Conservation (phyloP, 208 protist species). For the Leishmania aethiopica region DNA sequence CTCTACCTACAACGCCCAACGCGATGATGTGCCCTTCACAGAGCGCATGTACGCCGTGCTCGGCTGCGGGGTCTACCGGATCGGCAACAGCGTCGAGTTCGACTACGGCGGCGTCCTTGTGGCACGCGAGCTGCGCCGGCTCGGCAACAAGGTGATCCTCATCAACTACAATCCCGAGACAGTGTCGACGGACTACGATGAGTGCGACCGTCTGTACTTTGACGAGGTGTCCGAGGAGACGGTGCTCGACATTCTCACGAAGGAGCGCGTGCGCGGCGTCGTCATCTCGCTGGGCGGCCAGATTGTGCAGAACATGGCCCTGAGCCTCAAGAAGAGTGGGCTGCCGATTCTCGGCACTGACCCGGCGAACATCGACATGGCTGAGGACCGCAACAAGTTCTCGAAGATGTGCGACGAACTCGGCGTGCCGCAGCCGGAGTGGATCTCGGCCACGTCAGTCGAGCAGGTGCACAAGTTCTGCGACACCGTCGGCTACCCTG, state of each 20-base stretch:
- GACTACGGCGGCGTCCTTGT: slow-evolving; percentile 98
- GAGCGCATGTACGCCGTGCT: slow-evolving; percentile 93
- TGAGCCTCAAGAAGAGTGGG: slow-evolving; percentile 86
- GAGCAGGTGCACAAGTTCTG: slow-evolving; percentile 93
- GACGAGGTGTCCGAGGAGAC: slow-evolving; percentile 97
- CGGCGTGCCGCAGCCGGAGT: slow-evolving; percentile 96
- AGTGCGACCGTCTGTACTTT: slow-evolving; percentile 98
- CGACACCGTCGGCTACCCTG: slow-evolving; percentile 93
- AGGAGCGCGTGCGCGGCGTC: slow-evolving; percentile 91
- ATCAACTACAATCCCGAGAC: slow-evolving; percentile 99
- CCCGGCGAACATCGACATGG: slow-evolving; percentile 96
- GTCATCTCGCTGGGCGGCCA: slow-evolving; percentile 98
- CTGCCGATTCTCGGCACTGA: slow-evolving; percentile 97
- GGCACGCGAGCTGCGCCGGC: slow-evolving; percentile 91
- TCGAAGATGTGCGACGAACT: slow-evolving; percentile 93
- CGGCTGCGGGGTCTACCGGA: slow-evolving; percentile 98
- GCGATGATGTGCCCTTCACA: slow-evolving; percentile 85
- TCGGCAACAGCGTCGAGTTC: slow-evolving; percentile 98
- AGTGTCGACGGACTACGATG: slow-evolving; percentile 98
- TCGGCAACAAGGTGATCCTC: slow-evolving; percentile 96
- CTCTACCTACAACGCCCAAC: slow-evolving; percentile 94
- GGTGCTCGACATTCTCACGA: slow-evolving; percentile 97
- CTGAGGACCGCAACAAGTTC: slow-evolving; percentile 97
- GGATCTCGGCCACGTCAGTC: slow-evolving; percentile 93
- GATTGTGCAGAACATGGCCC: slow-evolving; percentile 98